Conservation (phyloP, 495 filamentous ascomycete species). For the Penicillium argentinense region DNA sequence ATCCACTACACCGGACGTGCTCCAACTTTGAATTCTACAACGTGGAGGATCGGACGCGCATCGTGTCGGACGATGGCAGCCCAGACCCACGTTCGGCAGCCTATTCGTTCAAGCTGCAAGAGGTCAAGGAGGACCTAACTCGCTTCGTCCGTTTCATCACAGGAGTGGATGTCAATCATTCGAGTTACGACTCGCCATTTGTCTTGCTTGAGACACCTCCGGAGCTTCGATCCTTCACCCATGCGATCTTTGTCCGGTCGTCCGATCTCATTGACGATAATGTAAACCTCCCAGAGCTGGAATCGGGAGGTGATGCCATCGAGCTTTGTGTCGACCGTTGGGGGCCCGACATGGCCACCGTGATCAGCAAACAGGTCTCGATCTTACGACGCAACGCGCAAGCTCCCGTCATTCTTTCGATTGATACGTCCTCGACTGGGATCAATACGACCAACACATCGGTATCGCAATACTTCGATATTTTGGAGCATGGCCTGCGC, state of each 20-base stretch:
- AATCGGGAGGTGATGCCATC: constrained; percentile 69
- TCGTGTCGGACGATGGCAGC: constrained; percentile 30
- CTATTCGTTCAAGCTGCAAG: constrained; percentile 68
- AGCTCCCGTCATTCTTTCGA: constrained; percentile 67
- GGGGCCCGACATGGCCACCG: constrained; percentile 44
- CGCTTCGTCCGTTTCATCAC: constrained; percentile 67
- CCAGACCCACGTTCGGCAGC: constrained; percentile 48
- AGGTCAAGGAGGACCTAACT: constrained; percentile 72
- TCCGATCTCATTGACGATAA: constrained; percentile 56
- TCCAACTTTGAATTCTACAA: constrained; percentile 84
- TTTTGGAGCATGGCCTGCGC: constrained; percentile 65
- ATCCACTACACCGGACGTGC: constrained; percentile 60
- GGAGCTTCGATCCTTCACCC: constrained; percentile 64
- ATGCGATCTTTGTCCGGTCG: constrained; percentile 62
- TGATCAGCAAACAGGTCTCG: constrained; percentile 45
- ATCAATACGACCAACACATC: constrained; percentile 21
- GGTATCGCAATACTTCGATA: constrained; percentile 41
- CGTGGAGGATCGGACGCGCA: constrained; percentile 48
- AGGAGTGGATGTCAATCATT: constrained; percentile 51
- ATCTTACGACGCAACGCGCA: constrained; percentile 56
- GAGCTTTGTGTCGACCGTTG: constrained; percentile 71
- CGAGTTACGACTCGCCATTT: constrained; percentile 68
- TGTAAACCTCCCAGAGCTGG: constrained; percentile 60
- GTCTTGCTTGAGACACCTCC: constrained; percentile 67
- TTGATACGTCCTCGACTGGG: constrained; percentile 53